Base-by-base conservation (phyloP, 805 yeast genomes). In the Candida insectorum region DNA sequence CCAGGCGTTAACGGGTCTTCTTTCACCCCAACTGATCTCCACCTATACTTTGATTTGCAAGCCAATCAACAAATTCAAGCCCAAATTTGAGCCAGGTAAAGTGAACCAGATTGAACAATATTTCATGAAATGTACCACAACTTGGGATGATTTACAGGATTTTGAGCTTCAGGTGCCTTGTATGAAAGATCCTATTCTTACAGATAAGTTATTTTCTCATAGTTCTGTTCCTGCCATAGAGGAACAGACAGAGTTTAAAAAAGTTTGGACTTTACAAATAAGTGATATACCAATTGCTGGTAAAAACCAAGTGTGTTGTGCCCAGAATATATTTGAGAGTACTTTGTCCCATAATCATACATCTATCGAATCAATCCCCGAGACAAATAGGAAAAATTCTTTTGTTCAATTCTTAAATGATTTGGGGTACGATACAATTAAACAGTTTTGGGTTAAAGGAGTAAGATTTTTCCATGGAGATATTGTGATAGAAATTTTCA, bases 281-380 rank as follows among this genome's bases (percentile, higher is more conserved):
- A 64, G 76, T 4, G 94, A 85, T 56, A 80, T 85, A 9, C 93
- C 93, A 2, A 75, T 80, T 5, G 89, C 86, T 7, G 91, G 91
- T 3, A 58, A 70, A 74, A 48, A 71, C 73, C 54, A 80, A 73
- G 34, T 72, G 70, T 16, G 77, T 73, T 39, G 94, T 33, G 70
- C 68, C 3, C 71, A 87, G 52, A 73, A 85, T 12, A 70, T 85
- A 9, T 68, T 81, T 40, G 87, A 81, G 49, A 65, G 77, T 30
- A 74, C 79, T 1, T 50, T 76, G 9, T 69, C 65, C 3, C 70
- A 71, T 44, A 68, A 73, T 36, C 79, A 75, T 47, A 58, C 73
- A 4, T 39, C 55, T 16, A 68, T 44, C 17, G 35, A 25, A 26
- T 40, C 24, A 23, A 18, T 13, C 14, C 6, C 32, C 4, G 26